Conservation (phyloP, 2,329 filamentous ascomycete species). For the Verticillium longisporum region DNA sequence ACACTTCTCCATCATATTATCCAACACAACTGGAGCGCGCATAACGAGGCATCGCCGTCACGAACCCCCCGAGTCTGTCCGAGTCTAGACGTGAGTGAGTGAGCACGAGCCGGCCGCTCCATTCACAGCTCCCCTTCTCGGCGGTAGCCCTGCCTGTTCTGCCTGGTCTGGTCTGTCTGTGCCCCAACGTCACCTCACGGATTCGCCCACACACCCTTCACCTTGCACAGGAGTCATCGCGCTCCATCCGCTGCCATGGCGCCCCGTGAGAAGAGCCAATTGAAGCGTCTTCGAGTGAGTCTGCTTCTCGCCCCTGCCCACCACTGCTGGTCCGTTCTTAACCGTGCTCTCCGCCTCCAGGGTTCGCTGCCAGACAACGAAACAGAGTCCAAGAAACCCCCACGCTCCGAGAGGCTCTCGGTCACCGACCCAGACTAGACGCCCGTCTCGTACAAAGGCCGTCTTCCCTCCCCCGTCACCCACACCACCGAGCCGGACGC, state of each 20-base stretch:
- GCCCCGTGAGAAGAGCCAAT: constrained; percentile 70
- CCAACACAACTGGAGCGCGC: not conserved
- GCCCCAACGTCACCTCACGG: not conserved
- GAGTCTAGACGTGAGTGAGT: not conserved
- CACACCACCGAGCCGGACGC: constrained; percentile 41
- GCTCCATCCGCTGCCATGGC: constrained; percentile 34
- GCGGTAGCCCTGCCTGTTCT: not conserved
- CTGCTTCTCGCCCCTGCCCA: constrained; percentile 13
- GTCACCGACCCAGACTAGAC: constrained; percentile 43
- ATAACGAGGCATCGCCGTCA: not conserved
- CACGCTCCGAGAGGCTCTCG: constrained; percentile 67
- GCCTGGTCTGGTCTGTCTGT: not conserved
- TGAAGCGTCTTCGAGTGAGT: constrained; percentile 74
- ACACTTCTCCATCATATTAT: not conserved
- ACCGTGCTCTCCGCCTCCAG: constrained; percentile 34
- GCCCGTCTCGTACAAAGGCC: constrained; percentile 55
- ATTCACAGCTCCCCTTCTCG: not conserved
- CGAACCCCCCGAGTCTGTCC: not conserved
- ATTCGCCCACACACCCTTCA: not conserved
- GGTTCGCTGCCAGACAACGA: constrained; percentile 57
- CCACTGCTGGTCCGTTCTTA: constrained; percentile 11
- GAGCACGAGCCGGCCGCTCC: not conserved
- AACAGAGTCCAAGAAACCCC: constrained; percentile 73
- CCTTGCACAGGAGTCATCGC: not conserved
- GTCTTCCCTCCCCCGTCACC: constrained; percentile 77